Base-by-base conservation (phyloP, 495 filamentous ascomycete genomes). In the Annulohypoxylon bovei region DNA sequence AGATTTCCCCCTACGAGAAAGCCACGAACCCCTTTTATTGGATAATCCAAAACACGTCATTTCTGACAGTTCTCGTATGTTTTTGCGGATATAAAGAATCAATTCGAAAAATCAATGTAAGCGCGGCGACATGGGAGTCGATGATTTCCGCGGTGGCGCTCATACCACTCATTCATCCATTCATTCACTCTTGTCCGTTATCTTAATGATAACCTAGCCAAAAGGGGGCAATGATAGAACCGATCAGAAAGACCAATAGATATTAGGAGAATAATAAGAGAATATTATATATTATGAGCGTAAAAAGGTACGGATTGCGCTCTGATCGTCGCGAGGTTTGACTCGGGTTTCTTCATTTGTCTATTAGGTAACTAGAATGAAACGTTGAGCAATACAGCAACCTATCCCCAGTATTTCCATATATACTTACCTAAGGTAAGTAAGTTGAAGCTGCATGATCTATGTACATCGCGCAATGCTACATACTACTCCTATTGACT, bases 21-120 rank as follows among this genome's bases (percentile, higher is more conserved):
- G 20, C 37, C 40, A 62, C 25, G 25, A 44, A 40, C 46, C 63
- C 28, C 58, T 46, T 58, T 32, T 16, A 68, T 68, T 68, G 65
- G 65, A 9, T 61, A 56, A 25, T 56, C 40, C 12, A 33, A 28
- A 72, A 42, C 70, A 72, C 60, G 70, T 52, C 70, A 72, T 68
- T 59, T 57, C n/a, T 65, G 30, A 55, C 49, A 53, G 32, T 72
- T 42, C 59, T 68, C 70, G 70, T 72, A 72, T 44, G 70, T 68
- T 65, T 65, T 27, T 40, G 39, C 70, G 70, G 55, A 49, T 65
- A 65, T 68, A 72, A 65, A 68, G 20, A 6, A 54, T 35, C 55
- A 27, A 56, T 27, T 50, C 46, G 46, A 65, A 68, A n/a, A 3
- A 49, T 35, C 55, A 46, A 56, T 42, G 61, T 56, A 40, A 56